Base-by-base conservation (phyloP, 1,284 basidiomycete genomes). In the Austroboletus niveus region DNA sequence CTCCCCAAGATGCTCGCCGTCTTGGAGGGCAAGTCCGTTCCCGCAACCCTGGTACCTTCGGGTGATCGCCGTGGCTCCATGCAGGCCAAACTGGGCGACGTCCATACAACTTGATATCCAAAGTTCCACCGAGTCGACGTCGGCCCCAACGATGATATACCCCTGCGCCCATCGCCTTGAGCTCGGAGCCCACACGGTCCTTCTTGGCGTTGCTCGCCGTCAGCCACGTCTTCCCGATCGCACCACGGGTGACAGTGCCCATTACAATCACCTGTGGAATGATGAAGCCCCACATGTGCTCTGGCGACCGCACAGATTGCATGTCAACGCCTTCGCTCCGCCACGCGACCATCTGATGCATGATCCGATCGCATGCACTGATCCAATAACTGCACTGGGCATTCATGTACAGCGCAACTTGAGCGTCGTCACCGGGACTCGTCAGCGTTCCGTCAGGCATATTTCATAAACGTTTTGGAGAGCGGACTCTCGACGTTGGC, bases 91-190 rank as follows among this genome's bases (percentile, higher is more conserved):
- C 71, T 99, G 96, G 0, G 95, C 93, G 66, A 99, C 97, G 4
- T 96, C 96, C 93, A 98, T 97, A 54, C 94, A 93, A 63, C 92
- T 95, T 43, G 95, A 97, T 60, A 99, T 99, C 97, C 97, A 99
- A 22, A 99, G 77, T 70, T 99, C 97, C 72, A 99, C 95, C 31
- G 93, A 97, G 70, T 99, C 96, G 20, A 99, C 97, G 69, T 99
- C 97, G 0, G 97, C 97, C 10, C 97, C 97, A 22, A 99, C 95
- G 53, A 99, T 92, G 4, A 89, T 82, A 69, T 96, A 98, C 0
- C 96, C 96, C 0, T 85, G 81, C 1, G 97, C 96, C 87, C 94
- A 99, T 97, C 0, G 95, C 88, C 70, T 99, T 99, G 54, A 99
- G 82, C 72, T 99, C 96, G 0, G 94, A 97, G 1, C 97, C 97